Evolutionary conservation across 495 filamentous ascomycete genomes (phyloP).

Genomic region (Poronia punctata): DNA sequence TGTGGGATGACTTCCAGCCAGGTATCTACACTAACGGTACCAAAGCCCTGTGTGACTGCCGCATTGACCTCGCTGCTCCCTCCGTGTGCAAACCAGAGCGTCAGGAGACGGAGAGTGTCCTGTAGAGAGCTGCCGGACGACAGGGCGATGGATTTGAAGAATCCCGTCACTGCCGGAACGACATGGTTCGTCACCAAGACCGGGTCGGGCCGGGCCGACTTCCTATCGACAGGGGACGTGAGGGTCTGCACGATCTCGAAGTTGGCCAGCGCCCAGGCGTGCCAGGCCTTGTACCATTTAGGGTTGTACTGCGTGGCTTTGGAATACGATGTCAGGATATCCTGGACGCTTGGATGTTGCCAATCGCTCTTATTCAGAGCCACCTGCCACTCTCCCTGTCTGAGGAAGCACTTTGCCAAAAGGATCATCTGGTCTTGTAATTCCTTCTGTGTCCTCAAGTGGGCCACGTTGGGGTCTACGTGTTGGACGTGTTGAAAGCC

Average conservation of each 20-base stretch:
- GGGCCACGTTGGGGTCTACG: slow-evolving; percentile 35
- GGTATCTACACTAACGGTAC: slow-evolving; percentile 87
- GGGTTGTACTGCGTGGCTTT: slow-evolving; percentile 87
- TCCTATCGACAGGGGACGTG: slow-evolving; percentile 52
- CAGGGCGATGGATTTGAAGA: slow-evolving; percentile 90
- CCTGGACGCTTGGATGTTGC: slow-evolving; percentile 66
- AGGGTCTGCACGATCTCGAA: slow-evolving; percentile 92
- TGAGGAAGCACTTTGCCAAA: slow-evolving; percentile 88
- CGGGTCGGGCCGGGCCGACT: slow-evolving; percentile 47
- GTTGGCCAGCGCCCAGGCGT: slow-evolving; percentile 97
- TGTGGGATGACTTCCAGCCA: slow-evolving; percentile 98
- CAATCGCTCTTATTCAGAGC: slow-evolving; percentile 76
- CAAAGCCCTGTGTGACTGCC: slow-evolving; percentile 82
- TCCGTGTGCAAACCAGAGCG: slow-evolving; percentile 93
- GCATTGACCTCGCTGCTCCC: slow-evolving; percentile 79
- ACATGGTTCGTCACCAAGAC: slow-evolving; percentile 76
- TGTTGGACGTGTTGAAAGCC: slow-evolving; percentile 59
- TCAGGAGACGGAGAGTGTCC: slow-evolving; percentile 86
- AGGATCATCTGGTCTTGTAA: slow-evolving; percentile 62
- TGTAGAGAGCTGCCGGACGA: slow-evolving; percentile 89
- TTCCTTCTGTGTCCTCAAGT: slow-evolving; percentile 36
- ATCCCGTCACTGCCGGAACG: slow-evolving; percentile 87
- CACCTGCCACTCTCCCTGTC: slow-evolving; percentile 94
- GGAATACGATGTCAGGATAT: slow-evolving; percentile 77
- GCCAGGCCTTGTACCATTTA: slow-evolving; percentile 98